Percentiles rank a stretch among this genome's conserved stretches.
Evolutionary conservation across 768 basidiomycete species (phyloP).

Genomic region (Chalciporus piperatus): DNA sequence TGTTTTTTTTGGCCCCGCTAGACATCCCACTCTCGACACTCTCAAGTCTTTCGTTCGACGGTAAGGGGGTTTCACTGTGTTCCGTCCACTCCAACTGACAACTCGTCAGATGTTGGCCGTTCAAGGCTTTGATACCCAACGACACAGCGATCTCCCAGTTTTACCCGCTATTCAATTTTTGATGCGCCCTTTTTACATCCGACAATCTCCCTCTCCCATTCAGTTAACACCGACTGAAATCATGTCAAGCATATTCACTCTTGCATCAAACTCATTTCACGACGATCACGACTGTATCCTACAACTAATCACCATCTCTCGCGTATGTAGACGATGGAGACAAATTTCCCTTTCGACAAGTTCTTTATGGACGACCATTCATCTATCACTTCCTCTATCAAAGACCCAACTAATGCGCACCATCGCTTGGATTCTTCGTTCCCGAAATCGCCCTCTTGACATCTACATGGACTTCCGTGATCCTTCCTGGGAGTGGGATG

Average conservation of each 20-base stretch:
- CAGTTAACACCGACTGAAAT: conserved; percentile 35
- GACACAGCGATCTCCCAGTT: not conserved
- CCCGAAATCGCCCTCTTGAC: conserved; percentile 44
- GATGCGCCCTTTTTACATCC: not conserved
- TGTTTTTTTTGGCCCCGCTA: not conserved
- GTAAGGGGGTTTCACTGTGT: too few relatives aligned
- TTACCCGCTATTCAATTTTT: not conserved
- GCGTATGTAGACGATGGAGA: conserved; percentile 53
- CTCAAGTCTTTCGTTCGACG: not conserved
- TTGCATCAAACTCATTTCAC: conserved; percentile 27
- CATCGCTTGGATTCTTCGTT: conserved; percentile 42
- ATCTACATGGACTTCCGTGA: conserved; percentile 60
- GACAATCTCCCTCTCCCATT: not conserved
- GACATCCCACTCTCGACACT: not conserved
- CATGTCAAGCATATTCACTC: conserved; percentile 34
- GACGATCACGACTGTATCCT: conserved; percentile 25
- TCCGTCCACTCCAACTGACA: too few relatives aligned
- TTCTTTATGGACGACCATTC: conserved; percentile 50
- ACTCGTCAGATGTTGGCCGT: conserved; percentile 12
- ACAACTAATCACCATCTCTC: conserved; percentile 38
- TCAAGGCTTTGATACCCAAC: not conserved
- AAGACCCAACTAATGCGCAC: conserved; percentile 36
- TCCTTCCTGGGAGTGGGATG: conserved; percentile 52
- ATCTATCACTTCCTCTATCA: conserved; percentile 44
- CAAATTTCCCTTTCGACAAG: conserved; percentile 43